phyloP scores from a whole-genome alignment of 1,139 yeast species.

The Scheffersomyces stambukii region DNA sequence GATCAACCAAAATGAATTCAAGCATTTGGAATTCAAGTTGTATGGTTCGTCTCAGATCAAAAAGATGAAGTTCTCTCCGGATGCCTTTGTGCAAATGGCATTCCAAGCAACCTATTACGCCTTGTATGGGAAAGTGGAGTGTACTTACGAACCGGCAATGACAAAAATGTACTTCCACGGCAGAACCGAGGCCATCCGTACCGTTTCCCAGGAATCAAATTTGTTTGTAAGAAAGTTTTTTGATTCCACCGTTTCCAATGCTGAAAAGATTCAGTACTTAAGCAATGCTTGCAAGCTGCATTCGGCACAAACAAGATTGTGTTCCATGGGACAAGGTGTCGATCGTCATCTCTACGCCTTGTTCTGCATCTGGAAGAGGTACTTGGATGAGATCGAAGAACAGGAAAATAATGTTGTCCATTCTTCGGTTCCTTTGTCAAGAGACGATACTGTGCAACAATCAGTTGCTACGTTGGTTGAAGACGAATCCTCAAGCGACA shows the following conservation, averaged over 20 bases:
- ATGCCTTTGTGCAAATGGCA: constrained; percentile 92
- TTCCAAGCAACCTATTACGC: constrained; percentile 93
- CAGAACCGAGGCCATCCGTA: constrained; percentile 85
- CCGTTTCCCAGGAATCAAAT: constrained; percentile 78
- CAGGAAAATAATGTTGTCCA: constrained; percentile 13
- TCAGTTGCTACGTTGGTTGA: constrained; percentile 12
- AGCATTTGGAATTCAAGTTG: constrained; percentile 67
- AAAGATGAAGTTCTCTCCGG: constrained; percentile 85
- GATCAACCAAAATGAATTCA: constrained; percentile 86
- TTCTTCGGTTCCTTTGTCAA: constrained; percentile 3
- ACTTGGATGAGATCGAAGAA: constrained; percentile 35
- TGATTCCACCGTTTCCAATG: constrained; percentile 57
- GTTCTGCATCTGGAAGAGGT: constrained; percentile 84
- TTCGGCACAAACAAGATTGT: constrained; percentile 59
- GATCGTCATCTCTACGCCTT: constrained; percentile 88
- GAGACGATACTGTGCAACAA: constrained; percentile 6
- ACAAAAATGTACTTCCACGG: constrained; percentile 85
- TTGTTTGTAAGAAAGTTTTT: constrained; percentile 81
- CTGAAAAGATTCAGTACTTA: constrained; percentile 58
- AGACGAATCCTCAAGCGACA: constrained; percentile 16
- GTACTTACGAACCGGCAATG: constrained; percentile 96
- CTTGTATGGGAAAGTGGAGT: constrained; percentile 86
- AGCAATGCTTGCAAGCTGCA: constrained; percentile 70
- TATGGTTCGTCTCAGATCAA: constrained; percentile 80
- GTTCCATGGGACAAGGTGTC: constrained; percentile 78